These are phyloP conservation scores for Arthrobotrys musiformis DNA, from an alignment of 2,329 filamentous ascomycete genomes.

Conservation along the genomic window DNA sequence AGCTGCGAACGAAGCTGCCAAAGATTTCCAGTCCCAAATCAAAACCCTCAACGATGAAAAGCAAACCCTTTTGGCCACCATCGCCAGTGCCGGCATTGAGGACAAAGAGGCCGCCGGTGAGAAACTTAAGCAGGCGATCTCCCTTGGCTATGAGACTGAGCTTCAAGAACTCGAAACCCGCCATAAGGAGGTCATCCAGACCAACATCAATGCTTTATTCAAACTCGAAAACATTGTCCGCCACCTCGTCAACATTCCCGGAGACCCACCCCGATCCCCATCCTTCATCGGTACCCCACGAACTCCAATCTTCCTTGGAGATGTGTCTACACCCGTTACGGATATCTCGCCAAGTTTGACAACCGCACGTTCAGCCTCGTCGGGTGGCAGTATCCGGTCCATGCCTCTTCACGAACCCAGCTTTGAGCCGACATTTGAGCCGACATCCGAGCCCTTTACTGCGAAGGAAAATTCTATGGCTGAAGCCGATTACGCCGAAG, in stretches of 20 bases:
- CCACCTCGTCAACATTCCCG: slow-evolving; percentile 32
- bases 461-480: slow-evolving; percentile 34
- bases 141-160: slow-evolving; percentile 44
- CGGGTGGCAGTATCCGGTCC: slow-evolving; percentile 46
- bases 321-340: slow-evolving; percentile 40
- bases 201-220: slow-evolving; percentile 48
- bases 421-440: slow-evolving; percentile 50
- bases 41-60: slow-evolving; percentile 51
- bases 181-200: slow-evolving; percentile 54
- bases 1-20: slow-evolving; percentile 36
- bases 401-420: slow-evolving; percentile 44
- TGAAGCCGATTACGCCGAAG: slow-evolving; percentile 48
- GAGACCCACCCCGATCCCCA: slow-evolving; percentile 47
- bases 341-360: slow-evolving; percentile 49
- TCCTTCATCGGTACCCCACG: slow-evolving; percentile 50
- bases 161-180: slow-evolving; percentile 51
- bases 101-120: slow-evolving; percentile 36
- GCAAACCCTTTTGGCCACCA: slow-evolving; percentile 47
- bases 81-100: slow-evolving; percentile 46
- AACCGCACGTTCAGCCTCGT: slow-evolving; percentile 47
- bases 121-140: slow-evolving; percentile 46
- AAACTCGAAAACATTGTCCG: slow-evolving; percentile 50
- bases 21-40: slow-evolving; percentile 45
- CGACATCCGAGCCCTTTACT: slow-evolving; percentile 33
- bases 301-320: slow-evolving; percentile 48